phyloP scores from a whole-genome alignment of 768 basidiomycete genomes.

The Lentinula detonsa region DNA sequence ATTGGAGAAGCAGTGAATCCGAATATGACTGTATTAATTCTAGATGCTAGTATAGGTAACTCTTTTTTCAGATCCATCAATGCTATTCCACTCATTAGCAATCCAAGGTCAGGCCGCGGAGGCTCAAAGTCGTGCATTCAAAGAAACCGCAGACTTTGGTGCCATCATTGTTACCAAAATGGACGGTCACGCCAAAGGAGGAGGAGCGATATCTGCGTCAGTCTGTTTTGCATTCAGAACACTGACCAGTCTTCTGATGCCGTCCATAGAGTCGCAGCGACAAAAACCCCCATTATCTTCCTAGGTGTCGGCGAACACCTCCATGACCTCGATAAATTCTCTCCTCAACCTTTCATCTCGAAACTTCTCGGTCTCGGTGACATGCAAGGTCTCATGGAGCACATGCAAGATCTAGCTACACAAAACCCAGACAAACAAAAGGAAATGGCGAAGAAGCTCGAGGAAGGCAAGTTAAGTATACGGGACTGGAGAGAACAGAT shows the following conservation, averaged over 20 bases:
- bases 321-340: conserved; percentile 93
- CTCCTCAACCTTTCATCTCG: conserved; percentile 95
- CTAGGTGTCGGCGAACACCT: conserved; percentile 97
- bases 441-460: conserved; percentile 95
- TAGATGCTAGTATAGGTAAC: conserved; percentile 94
- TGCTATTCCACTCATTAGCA: background rate
- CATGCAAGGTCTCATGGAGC: conserved; percentile 95
- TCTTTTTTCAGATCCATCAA: conserved; percentile 1
- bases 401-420: conserved; percentile 93
- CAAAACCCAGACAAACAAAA: conserved; percentile 97
- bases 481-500: conserved; percentile 98
- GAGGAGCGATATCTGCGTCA: conserved; percentile 98
- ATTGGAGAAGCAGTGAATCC: conserved; percentile 92
- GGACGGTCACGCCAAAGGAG: conserved; percentile 98
- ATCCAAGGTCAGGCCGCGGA: conserved; percentile 90
- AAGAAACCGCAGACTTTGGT: conserved; percentile 95
- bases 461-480: conserved; percentile 95
- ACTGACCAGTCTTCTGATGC: conserved; percentile 9
- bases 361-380: conserved; percentile 95
- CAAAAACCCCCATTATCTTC: conserved; percentile 98
- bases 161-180: conserved; percentile 99
- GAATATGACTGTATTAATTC: conserved; percentile 91
- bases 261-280: conserved; percentile 82
- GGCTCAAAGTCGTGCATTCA: conserved; percentile 93
- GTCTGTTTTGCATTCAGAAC: conserved; percentile 22